phyloP scores from a whole-genome alignment of 2,329 filamentous ascomycete species.

The Pseudocercospora fijiensis region DNA sequence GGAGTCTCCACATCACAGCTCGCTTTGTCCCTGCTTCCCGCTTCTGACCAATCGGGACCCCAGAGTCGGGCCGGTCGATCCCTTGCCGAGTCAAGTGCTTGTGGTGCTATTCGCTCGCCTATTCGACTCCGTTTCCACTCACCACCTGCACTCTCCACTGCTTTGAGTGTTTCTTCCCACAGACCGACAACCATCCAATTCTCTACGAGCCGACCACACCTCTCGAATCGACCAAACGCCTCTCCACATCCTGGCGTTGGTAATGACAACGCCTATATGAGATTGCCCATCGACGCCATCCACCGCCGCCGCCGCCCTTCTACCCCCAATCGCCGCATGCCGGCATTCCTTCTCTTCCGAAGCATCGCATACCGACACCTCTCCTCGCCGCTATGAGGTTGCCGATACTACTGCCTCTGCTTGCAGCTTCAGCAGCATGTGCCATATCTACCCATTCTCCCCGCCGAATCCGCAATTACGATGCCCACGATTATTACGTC shows the following conservation, averaged over 20 bases:
- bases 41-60: background rate
- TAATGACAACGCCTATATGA: background rate
- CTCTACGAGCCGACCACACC: background rate
- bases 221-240: background rate
- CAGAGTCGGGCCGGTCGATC: background rate
- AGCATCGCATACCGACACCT: background rate
- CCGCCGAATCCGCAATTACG: slow-evolving; percentile 51
- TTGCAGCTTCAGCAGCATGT: slow-evolving; percentile 14
- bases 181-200: background rate
- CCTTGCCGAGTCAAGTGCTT: background rate
- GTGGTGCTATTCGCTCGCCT: background rate
- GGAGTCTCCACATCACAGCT: background rate
- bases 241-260: background rate
- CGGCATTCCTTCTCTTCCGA: background rate
- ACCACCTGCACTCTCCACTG: too few relatives aligned
- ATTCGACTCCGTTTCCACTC: too few relatives aligned
- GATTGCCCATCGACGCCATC: background rate
- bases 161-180: background rate
- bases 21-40: background rate
- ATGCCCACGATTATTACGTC: slow-evolving; percentile 87
- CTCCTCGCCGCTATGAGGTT: background rate
- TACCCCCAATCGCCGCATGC: background rate
- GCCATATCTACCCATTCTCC: slow-evolving; percentile 1
- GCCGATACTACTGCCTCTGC: background rate
- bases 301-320: background rate